Base-by-base conservation (phyloP, 805 yeast genomes). In the Barnettozyma sucrosica region DNA sequence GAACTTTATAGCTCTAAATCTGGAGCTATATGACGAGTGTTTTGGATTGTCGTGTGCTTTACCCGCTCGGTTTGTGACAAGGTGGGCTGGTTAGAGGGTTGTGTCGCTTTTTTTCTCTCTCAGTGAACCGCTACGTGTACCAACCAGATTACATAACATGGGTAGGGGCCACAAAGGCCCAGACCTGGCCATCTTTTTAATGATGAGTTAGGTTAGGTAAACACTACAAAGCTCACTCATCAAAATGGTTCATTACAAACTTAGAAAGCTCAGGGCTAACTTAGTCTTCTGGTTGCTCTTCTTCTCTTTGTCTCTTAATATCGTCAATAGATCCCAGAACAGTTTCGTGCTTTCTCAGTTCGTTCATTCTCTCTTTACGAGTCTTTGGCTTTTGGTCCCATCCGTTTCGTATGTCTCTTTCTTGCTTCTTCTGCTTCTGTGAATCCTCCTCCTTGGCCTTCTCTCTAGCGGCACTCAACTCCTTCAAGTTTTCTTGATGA, bases 401-500 rank as follows among this genome's bases (percentile, higher is more conserved):
- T 47, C 72, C 77, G 43, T 44, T 47, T 28, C 43, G 41, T 46
- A 69, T 64, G 55, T 74, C 77, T 37, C 68, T 62, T 51, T 78
- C 82, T 53, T 71, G 65, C 61, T 66, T 65, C 62, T 76, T 69
- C 51, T 71, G 77, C 30, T 63, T 70, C 51, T 74, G 77, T 41
- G 72, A 66, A 65, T 90, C 97, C 58, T 86, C 96, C 53, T 74
- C 70, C 51, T 78, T 72, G n/a, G 96, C 95, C 55, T 70, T 72
- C 54, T 80, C 85, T 50, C 76, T 77, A n/a, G 82, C 81, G 21
- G 70, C 69, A 44, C 75, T 79, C 66, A 89, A 81, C 53, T 74
- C 79, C 55, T 75, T 76, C 71, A 89, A 64, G 57, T 82, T 82
- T 43, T 70, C 72, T 52, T 83, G 86, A 62, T 89, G 95, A 43